Conservation (phyloP, 345 rosid genomes). For the Salix exigua region DNA sequence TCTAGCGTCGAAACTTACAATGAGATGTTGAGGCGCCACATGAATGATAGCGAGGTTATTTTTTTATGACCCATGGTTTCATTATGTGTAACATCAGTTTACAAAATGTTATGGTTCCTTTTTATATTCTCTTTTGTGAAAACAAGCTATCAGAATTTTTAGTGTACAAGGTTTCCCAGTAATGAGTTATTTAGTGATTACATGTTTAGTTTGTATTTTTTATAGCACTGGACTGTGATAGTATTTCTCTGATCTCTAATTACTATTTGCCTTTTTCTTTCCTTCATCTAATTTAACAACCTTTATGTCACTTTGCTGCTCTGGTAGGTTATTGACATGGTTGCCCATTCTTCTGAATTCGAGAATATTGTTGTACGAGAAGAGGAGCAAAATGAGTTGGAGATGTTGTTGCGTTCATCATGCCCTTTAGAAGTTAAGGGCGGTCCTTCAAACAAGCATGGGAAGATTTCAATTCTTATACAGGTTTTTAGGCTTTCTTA, state of each 20-base stretch:
- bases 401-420: conserved; percentile 62
- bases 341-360: conserved; percentile 94
- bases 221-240: not conserved
- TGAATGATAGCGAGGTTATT: conserved; percentile 91
- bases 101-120: conserved; percentile 15
- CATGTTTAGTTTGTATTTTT: not conserved
- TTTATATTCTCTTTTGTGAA: not conserved
- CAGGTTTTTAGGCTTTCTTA: conserved; percentile 48
- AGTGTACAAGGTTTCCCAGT: not conserved
- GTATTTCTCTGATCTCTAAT: not conserved
- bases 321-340: conserved; percentile 82
- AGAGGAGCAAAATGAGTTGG: conserved; percentile 95
- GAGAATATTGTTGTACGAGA: conserved; percentile 95
- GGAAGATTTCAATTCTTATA: conserved; percentile 92
- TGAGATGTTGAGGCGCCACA: conserved; percentile 84
- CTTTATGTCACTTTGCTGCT: conserved; percentile 16
- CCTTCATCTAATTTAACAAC: conserved; percentile 12
- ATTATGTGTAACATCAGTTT: conserved; percentile 8
- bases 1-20: conserved; percentile 98
- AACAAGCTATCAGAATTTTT: not conserved
- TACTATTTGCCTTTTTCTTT: not conserved
- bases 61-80: not conserved
- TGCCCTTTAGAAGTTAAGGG: conserved; percentile 91
- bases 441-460: conserved; percentile 92
- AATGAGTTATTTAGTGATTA: not conserved